These are phyloP conservation scores for Termitomyces sp. DNA, from an alignment of 768 basidiomycete species.

Conservation along the genomic window DNA sequence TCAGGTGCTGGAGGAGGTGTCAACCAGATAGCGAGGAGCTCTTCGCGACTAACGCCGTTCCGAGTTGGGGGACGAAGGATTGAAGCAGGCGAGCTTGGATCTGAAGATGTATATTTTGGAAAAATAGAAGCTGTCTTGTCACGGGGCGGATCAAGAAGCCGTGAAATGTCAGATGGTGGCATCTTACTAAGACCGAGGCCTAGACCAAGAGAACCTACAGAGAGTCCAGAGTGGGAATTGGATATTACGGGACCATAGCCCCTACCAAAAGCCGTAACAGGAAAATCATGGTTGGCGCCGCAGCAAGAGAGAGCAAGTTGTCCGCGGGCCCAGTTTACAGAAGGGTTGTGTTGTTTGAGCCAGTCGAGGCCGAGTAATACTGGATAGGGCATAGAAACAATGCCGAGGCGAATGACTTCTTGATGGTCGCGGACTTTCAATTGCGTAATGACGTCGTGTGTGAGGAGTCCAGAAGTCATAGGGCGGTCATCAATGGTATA, in stretches of 20 bases:
- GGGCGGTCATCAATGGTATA: no score
- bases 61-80: not conserved
- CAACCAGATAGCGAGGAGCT: not conserved
- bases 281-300: not conserved
- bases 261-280: not conserved
- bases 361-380: slow-evolving; percentile 32
- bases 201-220: not conserved
- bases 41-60: not conserved
- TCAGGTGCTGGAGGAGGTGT: not conserved
- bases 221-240: not conserved
- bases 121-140: not conserved
- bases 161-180: not conserved
- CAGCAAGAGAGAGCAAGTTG: not conserved
- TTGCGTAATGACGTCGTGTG: no score
- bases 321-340: slow-evolving; percentile 24
- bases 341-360: slow-evolving; percentile 30
- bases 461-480: no score
- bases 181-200: no score
- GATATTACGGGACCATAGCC: not conserved
- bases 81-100: not conserved
- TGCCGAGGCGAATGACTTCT: slow-evolving; percentile 20
- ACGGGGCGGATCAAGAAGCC: not conserved
- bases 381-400: slow-evolving; percentile 29
- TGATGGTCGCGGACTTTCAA: no score
- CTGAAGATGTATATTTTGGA: not conserved